Evolutionary conservation across 371 early-diverging fungal species (phyloP).

Genomic region (Cokeromyces recurvatus): DNA sequence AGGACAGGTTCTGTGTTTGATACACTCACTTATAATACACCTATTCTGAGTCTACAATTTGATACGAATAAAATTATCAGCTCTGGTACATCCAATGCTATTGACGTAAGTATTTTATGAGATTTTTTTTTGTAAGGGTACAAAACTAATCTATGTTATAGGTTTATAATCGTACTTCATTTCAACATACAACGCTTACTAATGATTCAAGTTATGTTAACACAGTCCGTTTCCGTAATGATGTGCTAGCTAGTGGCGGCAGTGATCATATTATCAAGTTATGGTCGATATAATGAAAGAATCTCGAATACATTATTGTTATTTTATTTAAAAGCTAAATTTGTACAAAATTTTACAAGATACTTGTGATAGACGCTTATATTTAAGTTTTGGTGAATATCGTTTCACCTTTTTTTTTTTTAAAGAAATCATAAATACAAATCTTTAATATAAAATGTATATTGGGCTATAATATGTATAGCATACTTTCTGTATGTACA

Average conservation of each 20-base stretch:
- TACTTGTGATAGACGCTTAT: too few relatives aligned
- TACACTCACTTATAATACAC: conserved; percentile 47
- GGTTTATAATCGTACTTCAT: conserved; percentile 59
- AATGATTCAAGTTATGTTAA: conserved; percentile 49
- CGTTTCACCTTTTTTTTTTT: too few relatives aligned
- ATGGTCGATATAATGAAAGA: too few relatives aligned
- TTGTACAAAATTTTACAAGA: too few relatives aligned
- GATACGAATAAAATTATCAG: conserved; percentile 50
- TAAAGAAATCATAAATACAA: too few relatives aligned
- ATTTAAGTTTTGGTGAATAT: too few relatives aligned
- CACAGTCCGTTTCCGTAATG: conserved; percentile 46
- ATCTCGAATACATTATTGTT: too few relatives aligned
- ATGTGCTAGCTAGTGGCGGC: conserved; percentile 51
- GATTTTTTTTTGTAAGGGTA: background rate
- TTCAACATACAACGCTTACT: conserved; percentile 48
- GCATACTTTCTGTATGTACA: too few relatives aligned
- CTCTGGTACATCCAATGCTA: conserved; percentile 36
- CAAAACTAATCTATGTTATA: conserved; percentile 17
- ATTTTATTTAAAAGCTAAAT: too few relatives aligned
- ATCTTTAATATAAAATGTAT: too few relatives aligned
- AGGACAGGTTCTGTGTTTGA: conserved; percentile 69
- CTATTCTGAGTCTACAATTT: conserved; percentile 60
- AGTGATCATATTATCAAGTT: conserved; percentile 55
- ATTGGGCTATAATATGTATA: too few relatives aligned
- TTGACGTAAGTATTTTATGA: conserved; percentile 43